Evolutionary conservation across 352 stramenopile genomes (phyloP).

Genomic region (Pythium plurisporium): DNA sequence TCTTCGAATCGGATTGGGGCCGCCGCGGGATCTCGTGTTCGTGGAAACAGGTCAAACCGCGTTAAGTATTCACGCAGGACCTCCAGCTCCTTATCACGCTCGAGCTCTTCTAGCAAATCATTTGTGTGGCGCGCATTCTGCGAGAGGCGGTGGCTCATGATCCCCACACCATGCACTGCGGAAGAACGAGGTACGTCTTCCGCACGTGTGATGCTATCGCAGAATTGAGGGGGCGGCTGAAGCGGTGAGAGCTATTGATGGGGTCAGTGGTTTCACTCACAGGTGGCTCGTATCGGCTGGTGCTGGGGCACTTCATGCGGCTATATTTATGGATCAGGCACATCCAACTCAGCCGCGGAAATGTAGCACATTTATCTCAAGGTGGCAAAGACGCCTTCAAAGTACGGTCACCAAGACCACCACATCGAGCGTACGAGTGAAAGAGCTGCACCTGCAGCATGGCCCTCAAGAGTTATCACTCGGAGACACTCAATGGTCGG

Average conservation of each 20-base stretch:
- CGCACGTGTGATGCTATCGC: no score
- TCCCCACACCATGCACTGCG: no score
- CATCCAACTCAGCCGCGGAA: no score
- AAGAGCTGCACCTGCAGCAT: constrained; percentile 20
- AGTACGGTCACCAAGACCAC: neutral
- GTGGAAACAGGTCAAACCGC: constrained; percentile 74
- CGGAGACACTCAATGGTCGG: constrained; percentile 68
- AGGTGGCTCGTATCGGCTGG: no score
- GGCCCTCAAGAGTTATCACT: constrained; percentile 79
- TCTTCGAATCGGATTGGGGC: constrained; percentile 88
- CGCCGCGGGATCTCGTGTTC: constrained; percentile 61
- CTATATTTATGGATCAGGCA: constrained; percentile 4
- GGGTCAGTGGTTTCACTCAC: constrained; percentile 1
- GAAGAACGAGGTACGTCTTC: neutral
- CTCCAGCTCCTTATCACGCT: constrained; percentile 85
- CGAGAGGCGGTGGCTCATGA: constrained; percentile 79
- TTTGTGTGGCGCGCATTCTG: constrained; percentile 79
- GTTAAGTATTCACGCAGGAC: constrained; percentile 80
- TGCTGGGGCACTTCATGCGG: no score
- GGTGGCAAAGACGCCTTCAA: neutral
- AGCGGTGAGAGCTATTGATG: constrained; percentile 7
- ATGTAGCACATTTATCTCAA: no score
- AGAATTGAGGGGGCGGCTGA: no score
- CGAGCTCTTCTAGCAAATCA: constrained; percentile 78
- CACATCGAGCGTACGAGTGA: no score